These are phyloP conservation scores for Rhodotorula diobovata DNA, from an alignment of 768 basidiomycete species.

Conservation along the genomic window DNA sequence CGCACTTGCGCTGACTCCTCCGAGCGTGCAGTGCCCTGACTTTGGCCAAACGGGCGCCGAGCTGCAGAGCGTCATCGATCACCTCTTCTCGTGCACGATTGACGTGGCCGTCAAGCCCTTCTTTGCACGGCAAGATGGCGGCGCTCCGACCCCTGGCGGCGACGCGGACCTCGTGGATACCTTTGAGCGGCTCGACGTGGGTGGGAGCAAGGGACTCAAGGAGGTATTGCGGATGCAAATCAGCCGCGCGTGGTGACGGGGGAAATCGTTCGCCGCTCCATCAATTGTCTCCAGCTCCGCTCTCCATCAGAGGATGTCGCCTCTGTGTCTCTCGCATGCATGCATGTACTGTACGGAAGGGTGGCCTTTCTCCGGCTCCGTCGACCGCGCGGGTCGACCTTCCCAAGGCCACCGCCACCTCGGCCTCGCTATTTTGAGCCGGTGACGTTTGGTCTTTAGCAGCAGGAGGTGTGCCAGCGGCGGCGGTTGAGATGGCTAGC, in stretches of 20 bases:
- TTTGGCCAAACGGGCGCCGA: conserved; percentile 71
- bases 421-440: too few relatives aligned
- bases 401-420: too few relatives aligned
- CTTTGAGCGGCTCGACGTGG: conserved; percentile 17
- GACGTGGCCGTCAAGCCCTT: conserved; percentile 26
- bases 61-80: conserved; percentile 35
- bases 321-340: too few relatives aligned
- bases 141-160: neutral
- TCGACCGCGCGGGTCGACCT: too few relatives aligned
- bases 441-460: too few relatives aligned
- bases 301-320: neutral
- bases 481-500: too few relatives aligned
- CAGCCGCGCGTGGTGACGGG: conserved; percentile 19
- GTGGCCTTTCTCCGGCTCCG: too few relatives aligned
- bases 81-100: conserved; percentile 29
- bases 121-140: neutral
- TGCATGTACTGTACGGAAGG: too few relatives aligned
- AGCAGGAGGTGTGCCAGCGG: too few relatives aligned
- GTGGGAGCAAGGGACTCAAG: conserved; percentile 15
- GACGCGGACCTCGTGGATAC: neutral
- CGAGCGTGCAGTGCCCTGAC: conserved; percentile 56
- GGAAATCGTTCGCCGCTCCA: neutral
- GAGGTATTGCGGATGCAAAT: conserved; percentile 25
- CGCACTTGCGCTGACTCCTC: too few relatives aligned
- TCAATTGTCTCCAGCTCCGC: too few relatives aligned